phyloP scores from a whole-genome alignment of 169 alveolate species.

The Plasmodium gonderi region DNA sequence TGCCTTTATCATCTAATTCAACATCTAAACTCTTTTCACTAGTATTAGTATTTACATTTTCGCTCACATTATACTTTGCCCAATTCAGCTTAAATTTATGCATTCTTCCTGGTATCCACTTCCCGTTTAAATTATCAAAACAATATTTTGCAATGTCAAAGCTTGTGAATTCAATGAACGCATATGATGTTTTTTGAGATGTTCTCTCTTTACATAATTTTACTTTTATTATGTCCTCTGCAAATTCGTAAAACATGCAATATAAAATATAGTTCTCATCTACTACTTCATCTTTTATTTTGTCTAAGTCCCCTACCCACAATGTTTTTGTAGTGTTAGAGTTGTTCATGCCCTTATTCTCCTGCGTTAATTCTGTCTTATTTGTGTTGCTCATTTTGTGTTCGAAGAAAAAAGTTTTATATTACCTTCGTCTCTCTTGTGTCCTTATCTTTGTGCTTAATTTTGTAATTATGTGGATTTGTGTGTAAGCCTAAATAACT shows the following conservation, averaged over 20 bases:
- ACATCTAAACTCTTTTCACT: slow-evolving; percentile 33
- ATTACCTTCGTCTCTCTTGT: background rate
- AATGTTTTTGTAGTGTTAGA: slow-evolving; percentile 44
- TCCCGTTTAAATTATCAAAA: slow-evolving; percentile 68
- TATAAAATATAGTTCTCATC: slow-evolving; percentile 64
- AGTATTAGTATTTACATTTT: slow-evolving; percentile 18
- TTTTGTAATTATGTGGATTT: background rate
- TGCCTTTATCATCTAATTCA: slow-evolving; percentile 70
- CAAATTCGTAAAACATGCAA: slow-evolving; percentile 72
- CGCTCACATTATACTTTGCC: slow-evolving; percentile 66
- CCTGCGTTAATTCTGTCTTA: background rate
- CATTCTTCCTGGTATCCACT: slow-evolving; percentile 72
- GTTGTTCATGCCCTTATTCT: slow-evolving; percentile 14
- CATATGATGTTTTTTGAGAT: slow-evolving; percentile 62
- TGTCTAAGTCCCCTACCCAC: slow-evolving; percentile 72
- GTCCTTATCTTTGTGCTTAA: background rate
- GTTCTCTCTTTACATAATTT: slow-evolving; percentile 69
- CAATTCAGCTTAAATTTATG: slow-evolving; percentile 60
- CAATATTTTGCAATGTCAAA: slow-evolving; percentile 63
- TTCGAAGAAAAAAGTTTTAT: background rate
- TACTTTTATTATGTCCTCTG: slow-evolving; percentile 67
- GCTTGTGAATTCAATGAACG: slow-evolving; percentile 60
- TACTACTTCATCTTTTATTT: slow-evolving; percentile 61
- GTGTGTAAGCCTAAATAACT: background rate
- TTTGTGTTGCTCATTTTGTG: slow-evolving; percentile 37